Evolutionary conservation across 2,329 filamentous ascomycete species (phyloP).

Genomic region (Pseudogymnoascus sp.): DNA sequence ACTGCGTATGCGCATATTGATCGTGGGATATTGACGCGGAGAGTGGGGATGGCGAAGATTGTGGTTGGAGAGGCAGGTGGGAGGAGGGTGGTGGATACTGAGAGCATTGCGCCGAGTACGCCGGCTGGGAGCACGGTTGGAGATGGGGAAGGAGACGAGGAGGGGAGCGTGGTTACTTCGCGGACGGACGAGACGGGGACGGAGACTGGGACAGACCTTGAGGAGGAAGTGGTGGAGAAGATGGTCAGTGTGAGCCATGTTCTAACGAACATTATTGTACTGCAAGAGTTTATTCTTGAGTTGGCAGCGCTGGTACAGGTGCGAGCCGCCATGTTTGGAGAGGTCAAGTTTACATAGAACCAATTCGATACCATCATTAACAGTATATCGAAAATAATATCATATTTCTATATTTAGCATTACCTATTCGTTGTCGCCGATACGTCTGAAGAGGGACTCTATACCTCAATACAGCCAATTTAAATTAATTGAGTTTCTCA

Average conservation of each 20-base stretch:
- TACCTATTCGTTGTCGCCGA: neutral
- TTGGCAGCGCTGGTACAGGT: conserved; percentile 67
- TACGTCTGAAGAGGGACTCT: neutral
- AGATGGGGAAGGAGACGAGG: conserved; percentile 21
- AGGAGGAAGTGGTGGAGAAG: conserved; percentile 23
- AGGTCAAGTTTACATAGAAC: conserved; percentile 53
- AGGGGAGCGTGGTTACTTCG: conserved; percentile 9
- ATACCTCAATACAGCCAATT: neutral
- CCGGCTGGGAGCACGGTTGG: conserved; percentile 14
- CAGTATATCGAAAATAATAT: neutral
- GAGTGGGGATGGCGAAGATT: conserved; percentile 40
- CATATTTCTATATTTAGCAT: neutral
- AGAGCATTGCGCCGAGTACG: conserved; percentile 8
- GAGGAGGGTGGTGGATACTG: conserved; percentile 11
- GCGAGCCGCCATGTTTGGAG: conserved; percentile 65
- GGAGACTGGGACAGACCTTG: conserved; percentile 20
- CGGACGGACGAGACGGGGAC: conserved; percentile 11
- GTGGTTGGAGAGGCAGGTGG: neutral
- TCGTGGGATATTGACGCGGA: conserved; percentile 49
- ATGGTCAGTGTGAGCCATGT: conserved; percentile 64
- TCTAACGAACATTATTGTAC: conserved; percentile 68
- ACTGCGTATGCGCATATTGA: conserved; percentile 56
- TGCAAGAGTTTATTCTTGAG: conserved; percentile 74
- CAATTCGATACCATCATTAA: neutral
- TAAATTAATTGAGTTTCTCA: neutral